Evolutionary conservation across 441 rosid genomes (phyloP).

Genomic region (Raphanus hybrid): DNA sequence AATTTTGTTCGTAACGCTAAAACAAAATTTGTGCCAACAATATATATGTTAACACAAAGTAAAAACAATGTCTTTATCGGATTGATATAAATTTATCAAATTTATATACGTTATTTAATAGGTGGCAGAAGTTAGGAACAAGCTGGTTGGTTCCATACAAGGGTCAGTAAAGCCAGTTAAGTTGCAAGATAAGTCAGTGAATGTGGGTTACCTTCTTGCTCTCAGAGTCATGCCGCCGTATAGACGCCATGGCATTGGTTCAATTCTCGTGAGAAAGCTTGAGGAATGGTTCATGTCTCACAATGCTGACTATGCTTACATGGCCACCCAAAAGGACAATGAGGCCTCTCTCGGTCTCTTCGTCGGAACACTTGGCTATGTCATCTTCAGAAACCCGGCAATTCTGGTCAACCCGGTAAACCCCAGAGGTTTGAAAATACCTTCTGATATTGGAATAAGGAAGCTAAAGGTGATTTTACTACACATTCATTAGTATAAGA

Average conservation of each 20-base stretch:
- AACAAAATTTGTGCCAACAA: background rate
- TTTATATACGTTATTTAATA: constrained; percentile 19
- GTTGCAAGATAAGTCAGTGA: constrained; percentile 50
- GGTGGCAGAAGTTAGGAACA: constrained; percentile 66
- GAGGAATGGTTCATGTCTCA: constrained; percentile 71
- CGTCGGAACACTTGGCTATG: constrained; percentile 53
- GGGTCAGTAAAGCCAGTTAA: constrained; percentile 77
- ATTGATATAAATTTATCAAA: background rate
- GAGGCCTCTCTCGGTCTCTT: constrained; percentile 68
- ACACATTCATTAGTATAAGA: background rate
- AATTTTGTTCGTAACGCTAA: background rate
- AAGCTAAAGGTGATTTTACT: constrained; percentile 46
- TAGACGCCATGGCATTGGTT: constrained; percentile 65
- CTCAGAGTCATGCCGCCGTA: constrained; percentile 59
- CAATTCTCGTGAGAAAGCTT: constrained; percentile 53
- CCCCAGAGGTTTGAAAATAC: constrained; percentile 37
- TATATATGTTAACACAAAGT: background rate
- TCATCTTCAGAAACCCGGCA: constrained; percentile 59
- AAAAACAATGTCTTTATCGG: background rate
- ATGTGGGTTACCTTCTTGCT: constrained; percentile 70
- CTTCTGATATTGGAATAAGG: constrained; percentile 46
- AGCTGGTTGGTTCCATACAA: constrained; percentile 75
- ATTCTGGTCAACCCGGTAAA: constrained; percentile 75
- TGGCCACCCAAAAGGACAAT: constrained; percentile 80
- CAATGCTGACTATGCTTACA: constrained; percentile 67